Percentiles rank a stretch among this genome's conserved stretches.
Conservation (phyloP, 2,329 filamentous ascomycete genomes). For the Huntiella savannae region DNA sequence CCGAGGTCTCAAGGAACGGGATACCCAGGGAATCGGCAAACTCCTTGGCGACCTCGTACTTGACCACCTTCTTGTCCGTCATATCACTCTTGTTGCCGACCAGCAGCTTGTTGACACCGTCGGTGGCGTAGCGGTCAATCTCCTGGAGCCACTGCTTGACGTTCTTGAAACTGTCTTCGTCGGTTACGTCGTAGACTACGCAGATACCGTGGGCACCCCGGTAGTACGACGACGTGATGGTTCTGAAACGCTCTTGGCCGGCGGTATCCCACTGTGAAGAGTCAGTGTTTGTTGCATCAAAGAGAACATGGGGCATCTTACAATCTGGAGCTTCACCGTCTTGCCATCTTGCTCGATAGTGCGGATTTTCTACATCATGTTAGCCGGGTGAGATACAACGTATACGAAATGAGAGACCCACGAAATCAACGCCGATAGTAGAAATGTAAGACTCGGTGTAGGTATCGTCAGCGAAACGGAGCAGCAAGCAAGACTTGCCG, state of each 20-base stretch:
- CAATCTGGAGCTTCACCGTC: constrained; percentile 98
- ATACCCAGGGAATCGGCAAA: constrained; percentile 98
- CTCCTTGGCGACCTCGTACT: constrained; percentile 99
- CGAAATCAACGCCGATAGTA: constrained; percentile 97
- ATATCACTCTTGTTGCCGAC: constrained; percentile 99
- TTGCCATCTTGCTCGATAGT: constrained; percentile 99
- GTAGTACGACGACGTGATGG: constrained; percentile 99
- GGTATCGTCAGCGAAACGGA: constrained; percentile 96
- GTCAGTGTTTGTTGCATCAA: neutral
- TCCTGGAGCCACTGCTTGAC: constrained; percentile 99
- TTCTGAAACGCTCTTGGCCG: constrained; percentile 97
- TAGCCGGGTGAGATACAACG: constrained; percentile 1
- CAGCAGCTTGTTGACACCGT: constrained; percentile 97
- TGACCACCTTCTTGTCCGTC: constrained; percentile 99
- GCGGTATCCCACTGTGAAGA: constrained; percentile 81
- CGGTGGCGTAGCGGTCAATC: constrained; percentile 96
- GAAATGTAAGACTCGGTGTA: constrained; percentile 99
- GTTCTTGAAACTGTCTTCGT: constrained; percentile 99
- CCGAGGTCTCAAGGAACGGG: constrained; percentile 97
- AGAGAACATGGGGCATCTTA: constrained; percentile 28
- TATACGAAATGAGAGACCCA: constrained; percentile 30
- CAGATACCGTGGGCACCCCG: constrained; percentile 97
- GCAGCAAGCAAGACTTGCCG: constrained; percentile 95
- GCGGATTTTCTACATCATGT: constrained; percentile 68
- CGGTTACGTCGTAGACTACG: constrained; percentile 98